Evolutionary conservation across 2,329 filamentous ascomycete genomes (phyloP), one percentile per base, ranked within the genome.

Genomic region (Lomentospora prolificans): DNA sequence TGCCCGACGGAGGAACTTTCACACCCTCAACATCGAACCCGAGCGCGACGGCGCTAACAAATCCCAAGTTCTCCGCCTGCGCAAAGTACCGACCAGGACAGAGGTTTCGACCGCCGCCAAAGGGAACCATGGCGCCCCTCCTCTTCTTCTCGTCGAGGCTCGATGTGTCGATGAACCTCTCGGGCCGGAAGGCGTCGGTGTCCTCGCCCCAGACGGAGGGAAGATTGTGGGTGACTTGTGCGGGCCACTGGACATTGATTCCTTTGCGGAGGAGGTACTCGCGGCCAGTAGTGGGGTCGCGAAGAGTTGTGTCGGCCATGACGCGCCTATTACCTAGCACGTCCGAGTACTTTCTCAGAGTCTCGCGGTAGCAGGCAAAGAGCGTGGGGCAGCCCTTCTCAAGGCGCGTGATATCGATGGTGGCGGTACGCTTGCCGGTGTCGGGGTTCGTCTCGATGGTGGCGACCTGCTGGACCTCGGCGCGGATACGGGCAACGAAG

Each of bases 161-260:
- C 1, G 60, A 53, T 1, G 56, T 66, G 4, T 72, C 66, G 6
- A 78, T 60, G 75, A 75, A 80, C 12, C 76, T 64, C 63, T 79
- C 76, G 0, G 76, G 77, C 1, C 72, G 68, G 63, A 78, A 79
- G 3, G 67, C 61, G 2, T 70, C 65, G 0, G 72, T 70, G 57
- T 79, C 76, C 3, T 61, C 57, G 3, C 72, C 72, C 58, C 68
- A 73, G 6, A 79, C 60, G 8, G 57, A 61, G 31, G 59, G 60
- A 56, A 78, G 69, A 3, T 74, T 69, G 46, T 78, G 72, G 46
- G 77, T 68, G 12, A 73, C 64, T 63, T 72, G 77, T 2, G 75
- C 71, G 57, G 64, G 56, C 7, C 68, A 60, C 25, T 67, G 64
- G 4, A 70, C 53, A 6, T 62, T 61, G 8, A 50, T 58, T 7